Conservation (phyloP, 129 eudicot species). For the Artemisia annua region DNA sequence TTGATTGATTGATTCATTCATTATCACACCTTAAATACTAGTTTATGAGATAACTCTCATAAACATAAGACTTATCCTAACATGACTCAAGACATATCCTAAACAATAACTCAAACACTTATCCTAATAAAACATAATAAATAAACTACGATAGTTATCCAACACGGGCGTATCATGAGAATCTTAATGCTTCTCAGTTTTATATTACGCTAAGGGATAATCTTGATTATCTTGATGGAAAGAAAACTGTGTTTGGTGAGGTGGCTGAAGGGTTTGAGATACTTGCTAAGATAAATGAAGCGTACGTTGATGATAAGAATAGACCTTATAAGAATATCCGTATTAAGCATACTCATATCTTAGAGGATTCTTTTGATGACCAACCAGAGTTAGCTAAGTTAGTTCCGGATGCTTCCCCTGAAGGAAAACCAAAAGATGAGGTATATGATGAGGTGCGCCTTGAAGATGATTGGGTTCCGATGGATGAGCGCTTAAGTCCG, state of each 20-base stretch:
- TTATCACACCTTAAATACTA: too few relatives aligned
- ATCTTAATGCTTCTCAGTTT: conserved; percentile 95
- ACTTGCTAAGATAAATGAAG: conserved; percentile 45
- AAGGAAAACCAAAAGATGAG: conserved; percentile 97
- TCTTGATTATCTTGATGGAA: conserved; percentile 92
- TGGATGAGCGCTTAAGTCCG: conserved; percentile 74
- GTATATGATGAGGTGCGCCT: conserved; percentile 93
- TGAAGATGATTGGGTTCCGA: conserved; percentile 98
- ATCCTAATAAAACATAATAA: too few relatives aligned
- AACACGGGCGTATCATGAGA: too few relatives aligned
- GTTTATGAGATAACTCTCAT: too few relatives aligned
- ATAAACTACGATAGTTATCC: too few relatives aligned
- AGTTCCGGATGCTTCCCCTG: conserved; percentile 92
- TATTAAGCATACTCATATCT: conserved; percentile 83
- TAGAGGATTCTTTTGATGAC: conserved; percentile 94
- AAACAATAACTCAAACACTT: too few relatives aligned
- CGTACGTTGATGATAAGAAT: conserved; percentile 80
- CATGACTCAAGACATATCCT: too few relatives aligned
- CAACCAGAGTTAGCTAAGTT: conserved; percentile 71
- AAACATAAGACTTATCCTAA: too few relatives aligned
- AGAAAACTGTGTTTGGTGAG: conserved; percentile 93
- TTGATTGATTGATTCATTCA: too few relatives aligned
- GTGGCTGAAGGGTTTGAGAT: conserved; percentile 92
- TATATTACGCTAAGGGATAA: conserved; percentile 90
- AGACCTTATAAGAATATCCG: conserved; percentile 93